phyloP scores from a whole-genome alignment of 345 rosid species.

The Hibiscus mutabilis region DNA sequence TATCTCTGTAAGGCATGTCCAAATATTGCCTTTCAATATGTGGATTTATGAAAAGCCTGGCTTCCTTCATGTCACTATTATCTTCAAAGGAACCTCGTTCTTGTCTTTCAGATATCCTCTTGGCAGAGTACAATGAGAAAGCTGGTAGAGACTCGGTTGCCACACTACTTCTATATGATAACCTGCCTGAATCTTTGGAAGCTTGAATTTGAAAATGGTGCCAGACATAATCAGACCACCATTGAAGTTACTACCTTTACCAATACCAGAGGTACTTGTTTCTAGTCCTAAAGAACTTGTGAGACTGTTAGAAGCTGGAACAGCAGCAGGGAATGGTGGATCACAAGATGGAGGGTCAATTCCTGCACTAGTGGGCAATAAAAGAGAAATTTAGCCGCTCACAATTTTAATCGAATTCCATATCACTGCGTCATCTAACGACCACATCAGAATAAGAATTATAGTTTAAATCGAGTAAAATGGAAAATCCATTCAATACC shows the following conservation, averaged over 20 bases:
- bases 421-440: slow-evolving; percentile 11
- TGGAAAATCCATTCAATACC: slow-evolving; percentile 53
- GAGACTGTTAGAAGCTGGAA: slow-evolving; percentile 61
- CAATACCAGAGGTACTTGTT: slow-evolving; percentile 39
- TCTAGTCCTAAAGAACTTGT: slow-evolving; percentile 44
- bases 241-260: slow-evolving; percentile 62
- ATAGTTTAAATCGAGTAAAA: background rate
- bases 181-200: slow-evolving; percentile 80
- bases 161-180: slow-evolving; percentile 45
- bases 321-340: slow-evolving; percentile 78
- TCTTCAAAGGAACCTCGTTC: slow-evolving; percentile 70
- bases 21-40: slow-evolving; percentile 68
- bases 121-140: slow-evolving; percentile 57
- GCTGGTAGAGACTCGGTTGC: slow-evolving; percentile 57
- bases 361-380: slow-evolving; percentile 92
- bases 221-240: slow-evolving; percentile 86
- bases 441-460: slow-evolving; percentile 7
- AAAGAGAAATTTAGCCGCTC: slow-evolving; percentile 54
- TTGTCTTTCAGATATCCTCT: slow-evolving; percentile 62
- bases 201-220: slow-evolving; percentile 84
- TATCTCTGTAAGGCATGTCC: slow-evolving; percentile 56
- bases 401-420: slow-evolving; percentile 16
- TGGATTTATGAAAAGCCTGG: slow-evolving; percentile 46
- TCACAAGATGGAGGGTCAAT: slow-evolving; percentile 99
- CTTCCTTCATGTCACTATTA: slow-evolving; percentile 50